A percentile compares a stretch with the other conserved stretches of the same genome.
phyloP scores from a whole-genome alignment of 176 grass and related monocot species.

The Musa beccarii region DNA sequence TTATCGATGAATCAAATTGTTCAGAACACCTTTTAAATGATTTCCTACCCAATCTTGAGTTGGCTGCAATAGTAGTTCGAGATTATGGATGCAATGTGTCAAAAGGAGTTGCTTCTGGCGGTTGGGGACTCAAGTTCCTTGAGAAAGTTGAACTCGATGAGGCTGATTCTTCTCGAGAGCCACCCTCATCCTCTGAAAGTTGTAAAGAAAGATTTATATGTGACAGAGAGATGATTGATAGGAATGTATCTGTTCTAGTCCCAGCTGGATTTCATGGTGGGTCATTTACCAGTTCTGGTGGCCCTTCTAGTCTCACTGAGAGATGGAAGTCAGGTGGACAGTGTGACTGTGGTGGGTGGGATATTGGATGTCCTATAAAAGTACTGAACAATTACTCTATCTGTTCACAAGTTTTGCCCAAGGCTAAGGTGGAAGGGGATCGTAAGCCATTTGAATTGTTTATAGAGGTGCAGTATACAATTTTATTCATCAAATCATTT shows the following conservation, averaged over 20 bases:
- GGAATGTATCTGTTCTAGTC: constrained; percentile 21
- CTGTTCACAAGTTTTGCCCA: neutral
- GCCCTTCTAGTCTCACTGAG: constrained; percentile 26
- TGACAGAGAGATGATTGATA: constrained; percentile 2
- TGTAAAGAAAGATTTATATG: constrained; percentile 6
- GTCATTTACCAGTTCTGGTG: constrained; percentile 5
- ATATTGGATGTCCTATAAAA: constrained; percentile 34
- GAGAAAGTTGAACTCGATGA: neutral
- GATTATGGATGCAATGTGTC: constrained; percentile 10
- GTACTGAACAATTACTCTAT: constrained; percentile 21
- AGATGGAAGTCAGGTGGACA: constrained; percentile 31
- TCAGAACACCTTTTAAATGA: constrained; percentile 18
- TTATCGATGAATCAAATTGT: neutral
- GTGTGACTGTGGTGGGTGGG: constrained; percentile 48
- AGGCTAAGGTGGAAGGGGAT: neutral
- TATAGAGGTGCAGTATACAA: neutral
- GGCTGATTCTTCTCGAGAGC: neutral
- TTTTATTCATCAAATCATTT: neutral
- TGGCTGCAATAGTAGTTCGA: constrained; percentile 27
- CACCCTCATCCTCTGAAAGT: neutral
- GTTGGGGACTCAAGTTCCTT: constrained; percentile 48
- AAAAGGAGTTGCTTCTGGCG: constrained; percentile 18
- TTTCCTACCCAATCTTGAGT: constrained; percentile 27
- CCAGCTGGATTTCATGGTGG: constrained; percentile 36
- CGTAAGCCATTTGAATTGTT: neutral